Evolutionary conservation across 805 yeast genomes (phyloP), one percentile per base, ranked within the genome.

Genomic region (Yamadazyma sp.): DNA sequence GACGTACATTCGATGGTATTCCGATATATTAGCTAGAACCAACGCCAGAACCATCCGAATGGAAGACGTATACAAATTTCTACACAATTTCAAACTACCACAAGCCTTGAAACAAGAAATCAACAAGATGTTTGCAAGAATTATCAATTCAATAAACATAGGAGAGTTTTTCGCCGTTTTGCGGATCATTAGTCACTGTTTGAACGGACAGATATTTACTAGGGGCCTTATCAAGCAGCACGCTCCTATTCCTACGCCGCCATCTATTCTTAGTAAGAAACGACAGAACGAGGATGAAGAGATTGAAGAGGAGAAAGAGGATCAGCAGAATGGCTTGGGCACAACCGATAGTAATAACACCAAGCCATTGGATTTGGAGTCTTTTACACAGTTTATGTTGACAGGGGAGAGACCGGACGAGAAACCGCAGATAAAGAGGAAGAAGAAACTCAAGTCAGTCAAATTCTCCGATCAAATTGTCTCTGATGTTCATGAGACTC

Each of bases 1-100:
- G 51, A 84, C 96, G 1, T 91, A 91, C 59, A 76, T 91, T 49
- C 70, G 96, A 47, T 91, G 99, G 99, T 91, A 90, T 59, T 83
- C 88, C 48, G 90, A 87, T 53, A 78, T 91, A 21, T 73, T 84
- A 24, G 72, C 84, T 30, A 75, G 90, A 37, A 83, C 84, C 45
- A 80, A 80, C 25, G 73, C 80, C 28, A 72, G 81, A 43, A 63
- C 85, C 21, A 79, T 91, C 6, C 71, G 80, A 3, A 64, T 91
- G 45, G 74, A 71, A 8, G 98, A 93, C 56, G 85, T 87, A n/a
- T 80, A 84, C 59, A 66, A 67, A 32, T 91, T 91, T 56, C 67
- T 93, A 41, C 70, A 73, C 50, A 90, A 91, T 57, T 91, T 91
- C 66, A 80, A 78, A 38, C 62, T 91, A 10, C 53, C 79, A 2